Base-by-base conservation (phyloP, 306 rosid genomes). In the Fagus crenata region DNA sequence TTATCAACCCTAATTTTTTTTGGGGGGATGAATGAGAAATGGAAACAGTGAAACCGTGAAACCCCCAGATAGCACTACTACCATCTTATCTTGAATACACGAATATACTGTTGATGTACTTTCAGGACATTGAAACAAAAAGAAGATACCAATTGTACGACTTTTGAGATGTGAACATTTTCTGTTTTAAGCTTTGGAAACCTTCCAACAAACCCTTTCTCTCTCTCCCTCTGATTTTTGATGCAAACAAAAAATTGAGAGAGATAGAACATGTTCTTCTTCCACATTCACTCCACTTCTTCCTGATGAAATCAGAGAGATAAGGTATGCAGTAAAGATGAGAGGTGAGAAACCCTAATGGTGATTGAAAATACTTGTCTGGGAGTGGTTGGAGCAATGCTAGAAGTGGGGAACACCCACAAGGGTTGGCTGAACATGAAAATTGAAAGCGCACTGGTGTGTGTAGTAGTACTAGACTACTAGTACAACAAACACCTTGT, bases 311-410 rank as follows among this genome's bases (percentile, higher is more conserved):
- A 61, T 75, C 81, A 53, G 43, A 2, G 32, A 36, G 53, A 42
- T 17, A 49, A 6, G 49, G 49, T 28, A 13, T 68, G 31, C 13
- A 22, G 53, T 17, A 7, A 18, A 41, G 31, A 80, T 35, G 69
- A 68, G 72, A 68, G 18, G 35, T 12, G n/a, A 31, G 36, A 43
- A 73, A 67, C 75, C 78, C 82, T 42, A 78, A 42, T 68, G 58
- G 67, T 5, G 63, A 46, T n/a, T 11, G 35, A 8, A 32, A 61
- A 33, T 13, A 51, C 36, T 81, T 69, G 73, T 75, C 75, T 33
- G 74, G 8, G 68, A 72, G 81, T 73, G 82, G 58, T 72, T 77
- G 85, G 81, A 64, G 53, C 32, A 77, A 65, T 64, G 22, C 67
- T 12, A 13, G 37, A 67, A 77, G 76, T 82, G 82, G 76, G 72